Evolutionary conservation across 768 basidiomycete genomes (phyloP).

Genomic region (Austroboletus eburneus): DNA sequence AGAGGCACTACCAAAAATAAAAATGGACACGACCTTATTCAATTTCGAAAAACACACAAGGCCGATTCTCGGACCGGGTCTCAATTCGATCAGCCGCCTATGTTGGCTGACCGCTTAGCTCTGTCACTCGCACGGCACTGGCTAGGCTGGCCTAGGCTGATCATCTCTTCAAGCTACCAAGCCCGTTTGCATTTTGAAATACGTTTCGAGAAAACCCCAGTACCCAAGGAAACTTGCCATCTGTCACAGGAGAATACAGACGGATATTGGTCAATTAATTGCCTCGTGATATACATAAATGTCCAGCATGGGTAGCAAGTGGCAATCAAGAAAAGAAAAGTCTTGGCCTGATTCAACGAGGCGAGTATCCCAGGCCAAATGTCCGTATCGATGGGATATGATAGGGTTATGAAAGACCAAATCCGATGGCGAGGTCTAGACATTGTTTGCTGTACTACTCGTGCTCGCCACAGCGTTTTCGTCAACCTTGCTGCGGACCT

Average conservation of each 20-base stretch:
- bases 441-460: conserved; percentile 16
- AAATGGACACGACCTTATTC: too few species aligned
- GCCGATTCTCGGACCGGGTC: neutral
- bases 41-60: neutral
- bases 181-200: neutral
- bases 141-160: too few species aligned
- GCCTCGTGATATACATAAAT: too few species aligned
- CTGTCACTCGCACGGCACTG: too few species aligned
- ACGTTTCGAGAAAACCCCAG: conserved; percentile 1
- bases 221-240: neutral
- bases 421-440: conserved; percentile 7
- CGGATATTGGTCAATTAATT: conserved; percentile 2
- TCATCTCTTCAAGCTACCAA: too few species aligned
- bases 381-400: conserved; percentile 4
- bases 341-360: too few species aligned
- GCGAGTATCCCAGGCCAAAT: conserved; percentile 4
- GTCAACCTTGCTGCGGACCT: conserved; percentile 44
- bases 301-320: too few species aligned
- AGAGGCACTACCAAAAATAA: too few species aligned
- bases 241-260: too few species aligned
- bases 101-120: too few species aligned
- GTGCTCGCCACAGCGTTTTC: conserved; percentile 25
- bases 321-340: too few species aligned
- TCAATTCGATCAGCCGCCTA: neutral
- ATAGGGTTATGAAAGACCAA: too few species aligned